Percentiles rank a stretch among this genome's conserved stretches.
These are phyloP conservation scores for Neurospora intermedia DNA, from an alignment of 495 filamentous ascomycete species.

Conservation along the genomic window DNA sequence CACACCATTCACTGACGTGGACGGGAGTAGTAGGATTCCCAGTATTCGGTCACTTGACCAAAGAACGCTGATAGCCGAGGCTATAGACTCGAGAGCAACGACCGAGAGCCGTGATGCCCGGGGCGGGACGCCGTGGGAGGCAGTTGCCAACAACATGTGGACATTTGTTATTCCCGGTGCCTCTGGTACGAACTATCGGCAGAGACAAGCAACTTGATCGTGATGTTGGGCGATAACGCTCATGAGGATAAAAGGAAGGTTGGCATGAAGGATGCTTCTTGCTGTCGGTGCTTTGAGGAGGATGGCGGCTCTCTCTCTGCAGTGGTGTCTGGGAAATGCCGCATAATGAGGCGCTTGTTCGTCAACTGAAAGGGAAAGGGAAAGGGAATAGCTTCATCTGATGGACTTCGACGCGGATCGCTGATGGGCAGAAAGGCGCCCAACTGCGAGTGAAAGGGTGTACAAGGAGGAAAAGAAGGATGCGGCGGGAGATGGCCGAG, in stretches of 20 bases:
- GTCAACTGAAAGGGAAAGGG: too few relatives aligned
- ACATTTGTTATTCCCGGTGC: background rate
- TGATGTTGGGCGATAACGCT: background rate
- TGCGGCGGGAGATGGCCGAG: background rate
- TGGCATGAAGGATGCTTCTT: background rate
- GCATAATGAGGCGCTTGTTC: background rate
- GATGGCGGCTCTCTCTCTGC: background rate
- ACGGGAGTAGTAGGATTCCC: background rate
- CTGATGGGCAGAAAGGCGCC: background rate
- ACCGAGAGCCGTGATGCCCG: background rate
- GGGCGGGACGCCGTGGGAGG: background rate
- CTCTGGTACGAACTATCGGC: background rate
- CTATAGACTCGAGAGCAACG: background rate
- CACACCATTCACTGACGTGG: background rate
- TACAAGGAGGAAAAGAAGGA: background rate
- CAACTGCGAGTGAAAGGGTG: background rate
- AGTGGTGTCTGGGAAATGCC: background rate
- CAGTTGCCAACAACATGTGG: background rate
- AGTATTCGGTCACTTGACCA: background rate
- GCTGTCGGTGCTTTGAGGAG: background rate
- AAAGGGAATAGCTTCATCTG: background rate
- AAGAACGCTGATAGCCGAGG: background rate
- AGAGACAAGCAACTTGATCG: background rate
- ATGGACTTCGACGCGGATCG: background rate
- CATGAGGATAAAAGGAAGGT: background rate